phyloP scores from a whole-genome alignment of 1,284 basidiomycete genomes.

The Trametes hirsuta region DNA sequence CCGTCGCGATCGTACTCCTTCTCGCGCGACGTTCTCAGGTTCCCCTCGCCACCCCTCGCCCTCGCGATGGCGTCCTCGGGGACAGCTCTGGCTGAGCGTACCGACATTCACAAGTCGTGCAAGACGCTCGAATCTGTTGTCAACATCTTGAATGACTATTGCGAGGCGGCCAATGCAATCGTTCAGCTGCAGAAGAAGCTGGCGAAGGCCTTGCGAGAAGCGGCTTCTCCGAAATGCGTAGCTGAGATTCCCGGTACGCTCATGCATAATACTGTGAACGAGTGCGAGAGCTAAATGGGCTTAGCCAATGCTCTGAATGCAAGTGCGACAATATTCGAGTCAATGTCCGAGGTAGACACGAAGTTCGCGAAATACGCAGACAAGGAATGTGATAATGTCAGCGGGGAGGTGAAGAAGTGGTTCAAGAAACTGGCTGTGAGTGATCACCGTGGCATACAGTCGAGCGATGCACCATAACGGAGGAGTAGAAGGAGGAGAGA shows the following conservation, averaged over 20 bases:
- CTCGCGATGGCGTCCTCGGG: constrained; percentile 20
- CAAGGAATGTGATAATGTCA: constrained; percentile 69
- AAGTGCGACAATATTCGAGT: constrained; percentile 68
- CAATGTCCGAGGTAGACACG: constrained; percentile 65
- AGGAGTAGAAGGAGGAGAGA: constrained; percentile 73
- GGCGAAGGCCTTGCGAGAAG: constrained; percentile 67
- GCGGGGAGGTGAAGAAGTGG: constrained; percentile 77
- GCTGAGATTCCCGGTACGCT: constrained; percentile 59
- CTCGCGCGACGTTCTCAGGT: neutral
- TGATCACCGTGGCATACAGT: neutral
- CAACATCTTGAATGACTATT: constrained; percentile 71
- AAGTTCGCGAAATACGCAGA: constrained; percentile 76
- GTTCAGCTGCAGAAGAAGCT: constrained; percentile 74
- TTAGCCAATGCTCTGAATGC: constrained; percentile 67
- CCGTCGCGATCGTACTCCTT: constrained; percentile 5
- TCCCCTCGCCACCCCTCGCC: neutral
- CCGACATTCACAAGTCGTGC: constrained; percentile 79
- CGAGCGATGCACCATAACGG: neutral
- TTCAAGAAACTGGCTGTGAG: constrained; percentile 78
- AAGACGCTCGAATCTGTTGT: constrained; percentile 72
- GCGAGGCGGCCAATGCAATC: constrained; percentile 65
- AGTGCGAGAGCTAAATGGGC: neutral
- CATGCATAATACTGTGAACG: too few relatives aligned
- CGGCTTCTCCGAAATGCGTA: constrained; percentile 61
- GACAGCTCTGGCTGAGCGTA: constrained; percentile 49